A percentile compares a stretch with the other conserved stretches of the same genome.
phyloP scores from a whole-genome alignment of 345 rosid genomes.

The Populus nigra region DNA sequence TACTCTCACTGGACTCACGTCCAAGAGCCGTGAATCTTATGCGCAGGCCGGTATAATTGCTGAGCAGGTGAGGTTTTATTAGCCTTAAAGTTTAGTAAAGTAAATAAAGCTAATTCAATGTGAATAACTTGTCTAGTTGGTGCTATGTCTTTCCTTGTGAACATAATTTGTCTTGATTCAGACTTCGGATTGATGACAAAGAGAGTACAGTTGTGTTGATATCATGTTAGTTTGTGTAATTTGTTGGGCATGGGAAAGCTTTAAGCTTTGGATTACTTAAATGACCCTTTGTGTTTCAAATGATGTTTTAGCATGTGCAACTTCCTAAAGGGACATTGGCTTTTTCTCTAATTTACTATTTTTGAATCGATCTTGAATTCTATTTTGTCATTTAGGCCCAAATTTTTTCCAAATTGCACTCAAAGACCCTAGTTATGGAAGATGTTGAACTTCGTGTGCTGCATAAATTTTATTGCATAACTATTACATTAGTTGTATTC shows the following conservation, averaged over 20 bases:
- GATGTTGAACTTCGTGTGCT: background rate
- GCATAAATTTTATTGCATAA: background rate
- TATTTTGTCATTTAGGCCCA: background rate
- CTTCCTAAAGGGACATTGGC: conserved; percentile 7
- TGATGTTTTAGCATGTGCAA: conserved; percentile 25
- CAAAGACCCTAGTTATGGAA: background rate
- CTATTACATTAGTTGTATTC: background rate
- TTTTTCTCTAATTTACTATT: conserved; percentile 9
- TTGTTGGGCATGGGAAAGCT: conserved; percentile 15
- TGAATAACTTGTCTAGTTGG: conserved; percentile 2
- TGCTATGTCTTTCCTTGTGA: background rate
- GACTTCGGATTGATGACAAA: conserved; percentile 13
- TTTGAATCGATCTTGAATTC: background rate
- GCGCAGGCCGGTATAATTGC: conserved; percentile 94
- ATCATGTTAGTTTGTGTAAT: conserved; percentile 17
- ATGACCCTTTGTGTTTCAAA: conserved; percentile 17
- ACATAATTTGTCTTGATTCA: conserved; percentile 6
- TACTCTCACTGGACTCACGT: conserved; percentile 93
- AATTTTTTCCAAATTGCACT: background rate
- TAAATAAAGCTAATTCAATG: background rate
- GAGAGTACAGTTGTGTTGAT: conserved; percentile 20
- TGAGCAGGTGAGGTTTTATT: conserved; percentile 71
- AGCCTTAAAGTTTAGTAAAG: background rate
- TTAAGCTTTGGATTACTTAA: conserved; percentile 1
- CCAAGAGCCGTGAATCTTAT: conserved; percentile 97